phyloP scores from a whole-genome alignment of 805 yeast genomes.

The Pichia ethanolica region DNA sequence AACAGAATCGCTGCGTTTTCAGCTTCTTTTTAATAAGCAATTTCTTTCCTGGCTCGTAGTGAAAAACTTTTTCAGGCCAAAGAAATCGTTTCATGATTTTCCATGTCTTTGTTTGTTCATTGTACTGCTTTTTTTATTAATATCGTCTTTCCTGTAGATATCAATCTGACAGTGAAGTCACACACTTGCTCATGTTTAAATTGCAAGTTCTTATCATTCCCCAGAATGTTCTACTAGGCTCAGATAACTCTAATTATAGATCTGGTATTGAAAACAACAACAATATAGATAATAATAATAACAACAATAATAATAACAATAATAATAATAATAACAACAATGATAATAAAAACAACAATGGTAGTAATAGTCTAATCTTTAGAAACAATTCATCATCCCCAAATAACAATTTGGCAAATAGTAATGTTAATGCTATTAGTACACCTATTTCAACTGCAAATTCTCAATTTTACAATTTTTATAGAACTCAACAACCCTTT shows the following conservation, averaged over 20 bases:
- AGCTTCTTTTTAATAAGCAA: background rate
- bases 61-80: too few relatives aligned
- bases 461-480: background rate
- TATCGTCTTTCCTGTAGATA: too few relatives aligned
- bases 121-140: too few relatives aligned
- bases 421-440: constrained; percentile 1
- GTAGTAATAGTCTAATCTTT: background rate
- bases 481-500: background rate
- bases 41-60: too few relatives aligned
- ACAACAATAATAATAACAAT: background rate
- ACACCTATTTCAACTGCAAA: background rate
- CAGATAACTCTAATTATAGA: background rate
- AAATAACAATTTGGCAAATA: background rate
- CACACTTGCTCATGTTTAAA: constrained; percentile 8
- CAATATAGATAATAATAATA: background rate
- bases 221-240: constrained; percentile 1
- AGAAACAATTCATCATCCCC: background rate
- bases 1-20: background rate
- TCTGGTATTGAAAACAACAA: background rate
- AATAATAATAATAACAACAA: background rate
- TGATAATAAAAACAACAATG: background rate
- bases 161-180: too few relatives aligned
- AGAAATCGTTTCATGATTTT: too few relatives aligned
- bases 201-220: constrained; percentile 14
- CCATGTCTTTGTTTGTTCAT: too few relatives aligned